These are phyloP conservation scores for Paraleonurus japonicus DNA, from an alignment of 257 asterid species.

Conservation along the genomic window DNA sequence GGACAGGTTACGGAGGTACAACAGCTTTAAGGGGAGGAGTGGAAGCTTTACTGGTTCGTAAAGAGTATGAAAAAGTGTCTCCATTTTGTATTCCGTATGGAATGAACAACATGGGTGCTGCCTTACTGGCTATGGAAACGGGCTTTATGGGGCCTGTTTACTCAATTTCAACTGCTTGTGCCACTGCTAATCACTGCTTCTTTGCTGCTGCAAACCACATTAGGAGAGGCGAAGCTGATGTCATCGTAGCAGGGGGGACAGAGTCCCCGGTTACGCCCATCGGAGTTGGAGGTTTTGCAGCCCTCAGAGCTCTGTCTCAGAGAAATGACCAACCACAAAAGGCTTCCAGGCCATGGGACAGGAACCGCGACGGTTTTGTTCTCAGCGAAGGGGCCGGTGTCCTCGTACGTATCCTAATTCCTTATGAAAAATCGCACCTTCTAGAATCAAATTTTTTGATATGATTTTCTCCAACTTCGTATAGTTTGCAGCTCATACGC, in stretches of 20 bases:
- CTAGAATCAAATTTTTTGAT: no score
- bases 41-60: not conserved
- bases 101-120: not conserved
- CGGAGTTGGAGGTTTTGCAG: not conserved
- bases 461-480: no score
- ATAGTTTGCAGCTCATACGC: no score
- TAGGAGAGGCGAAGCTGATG: not conserved
- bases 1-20: not conserved
- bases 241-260: not conserved
- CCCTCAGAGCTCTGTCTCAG: not conserved
- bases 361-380: not conserved
- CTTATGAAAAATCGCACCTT: no score
- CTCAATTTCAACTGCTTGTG: not conserved
- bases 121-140: not conserved
- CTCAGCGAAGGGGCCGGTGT: not conserved
- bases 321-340: not conserved
- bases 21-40: not conserved
- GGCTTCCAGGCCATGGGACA: constrained; percentile 1
- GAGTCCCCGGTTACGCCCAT: not conserved
- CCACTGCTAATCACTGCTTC: not conserved
- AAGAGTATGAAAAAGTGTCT: not conserved
- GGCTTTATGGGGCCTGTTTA: not conserved
- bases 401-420: not conserved
- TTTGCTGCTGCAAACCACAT: not conserved
- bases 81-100: not conserved